Conservation (phyloP, 176 grass and related monocot species). For the Paspalum vaginatum region DNA sequence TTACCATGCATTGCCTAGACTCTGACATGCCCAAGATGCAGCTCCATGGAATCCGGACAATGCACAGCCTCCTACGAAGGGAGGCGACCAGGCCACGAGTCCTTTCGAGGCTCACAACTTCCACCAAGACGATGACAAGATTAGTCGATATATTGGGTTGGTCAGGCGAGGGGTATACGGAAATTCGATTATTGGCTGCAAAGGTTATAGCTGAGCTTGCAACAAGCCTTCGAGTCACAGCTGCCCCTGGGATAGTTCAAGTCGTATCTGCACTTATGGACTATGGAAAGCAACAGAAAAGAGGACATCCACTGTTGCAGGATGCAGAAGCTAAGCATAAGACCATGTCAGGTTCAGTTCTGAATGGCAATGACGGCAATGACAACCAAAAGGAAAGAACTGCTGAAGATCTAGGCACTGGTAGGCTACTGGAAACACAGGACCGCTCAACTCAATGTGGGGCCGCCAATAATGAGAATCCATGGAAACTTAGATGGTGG, state of each 20-base stretch:
- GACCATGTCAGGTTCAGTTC: neutral
- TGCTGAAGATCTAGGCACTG: neutral
- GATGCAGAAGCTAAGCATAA: neutral
- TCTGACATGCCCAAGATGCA: conserved; percentile 5
- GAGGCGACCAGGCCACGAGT: neutral
- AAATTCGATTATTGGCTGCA: neutral
- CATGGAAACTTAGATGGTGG: neutral
- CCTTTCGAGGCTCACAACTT: neutral
- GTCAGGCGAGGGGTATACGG: neutral
- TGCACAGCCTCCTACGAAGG: neutral
- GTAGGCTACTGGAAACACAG: neutral
- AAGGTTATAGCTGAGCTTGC: neutral
- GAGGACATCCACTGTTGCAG: neutral
- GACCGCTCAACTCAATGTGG: too few species aligned
- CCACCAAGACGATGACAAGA: neutral
- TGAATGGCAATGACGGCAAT: neutral
- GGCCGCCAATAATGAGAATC: too few species aligned
- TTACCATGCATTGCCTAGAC: conserved; percentile 7
- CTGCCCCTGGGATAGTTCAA: conserved; percentile 4
- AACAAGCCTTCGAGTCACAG: neutral
- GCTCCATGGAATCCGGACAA: neutral
- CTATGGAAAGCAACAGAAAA: neutral
- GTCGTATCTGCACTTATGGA: conserved; percentile 11
- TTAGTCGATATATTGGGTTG: conserved; percentile 1
- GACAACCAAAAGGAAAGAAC: neutral